These are phyloP conservation scores for Carnegiea gigantea DNA, from an alignment of 179 eudicot species.

Conservation along the genomic window DNA sequence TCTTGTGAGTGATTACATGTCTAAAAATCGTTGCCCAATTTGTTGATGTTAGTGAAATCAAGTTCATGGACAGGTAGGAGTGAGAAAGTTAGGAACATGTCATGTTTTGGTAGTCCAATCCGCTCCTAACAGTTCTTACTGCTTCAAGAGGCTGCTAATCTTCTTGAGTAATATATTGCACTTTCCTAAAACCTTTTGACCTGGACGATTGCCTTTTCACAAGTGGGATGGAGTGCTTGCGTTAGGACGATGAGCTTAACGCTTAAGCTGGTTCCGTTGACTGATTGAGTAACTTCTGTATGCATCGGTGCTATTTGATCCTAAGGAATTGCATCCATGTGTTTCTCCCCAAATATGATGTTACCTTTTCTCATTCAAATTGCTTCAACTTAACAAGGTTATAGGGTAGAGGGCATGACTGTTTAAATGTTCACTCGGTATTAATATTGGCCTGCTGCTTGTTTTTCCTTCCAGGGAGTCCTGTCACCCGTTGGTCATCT, in stretches of 20 bases:
- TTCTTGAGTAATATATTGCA: neutral
- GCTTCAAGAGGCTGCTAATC: neutral
- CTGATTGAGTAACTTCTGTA: neutral
- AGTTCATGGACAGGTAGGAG: neutral
- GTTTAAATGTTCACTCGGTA: neutral
- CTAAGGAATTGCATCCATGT: neutral
- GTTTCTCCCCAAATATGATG: neutral
- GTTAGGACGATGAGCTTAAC: neutral
- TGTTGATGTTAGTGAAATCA: neutral
- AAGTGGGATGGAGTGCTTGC: neutral
- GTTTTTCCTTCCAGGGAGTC: conserved; percentile 37
- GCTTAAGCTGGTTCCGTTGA: too few species aligned
- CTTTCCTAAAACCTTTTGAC: neutral
- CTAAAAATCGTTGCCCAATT: neutral
- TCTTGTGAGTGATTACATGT: neutral
- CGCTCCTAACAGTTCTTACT: too few species aligned
- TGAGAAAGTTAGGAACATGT: neutral
- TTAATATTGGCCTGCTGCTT: conserved; percentile 4
- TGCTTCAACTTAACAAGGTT: neutral
- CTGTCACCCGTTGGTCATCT: conserved; percentile 55
- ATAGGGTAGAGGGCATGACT: neutral
- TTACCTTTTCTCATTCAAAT: neutral
- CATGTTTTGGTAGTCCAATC: too few species aligned
- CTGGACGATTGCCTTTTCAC: neutral
- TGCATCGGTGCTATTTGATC: neutral